Evolutionary conservation across 352 stramenopile species (phyloP).

Genomic region (Elongisporangium anandrum): DNA sequence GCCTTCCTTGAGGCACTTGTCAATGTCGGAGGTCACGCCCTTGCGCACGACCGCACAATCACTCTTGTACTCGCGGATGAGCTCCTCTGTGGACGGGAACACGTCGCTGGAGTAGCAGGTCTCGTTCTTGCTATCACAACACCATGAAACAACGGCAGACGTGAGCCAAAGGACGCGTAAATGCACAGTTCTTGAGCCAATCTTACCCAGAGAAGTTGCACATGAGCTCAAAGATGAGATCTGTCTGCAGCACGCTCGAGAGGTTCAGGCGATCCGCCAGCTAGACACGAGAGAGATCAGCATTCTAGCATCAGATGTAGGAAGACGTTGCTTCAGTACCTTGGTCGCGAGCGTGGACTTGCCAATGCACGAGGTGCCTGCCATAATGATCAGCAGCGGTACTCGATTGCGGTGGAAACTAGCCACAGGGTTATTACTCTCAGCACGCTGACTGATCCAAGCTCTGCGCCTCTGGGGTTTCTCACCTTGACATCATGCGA

Average conservation of each 20-base stretch:
- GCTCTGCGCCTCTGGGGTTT: not conserved
- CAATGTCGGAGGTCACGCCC: slow-evolving; percentile 80
- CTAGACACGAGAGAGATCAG: slow-evolving; percentile 18
- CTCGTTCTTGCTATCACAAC: slow-evolving; percentile 37
- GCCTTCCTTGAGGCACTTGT: slow-evolving; percentile 87
- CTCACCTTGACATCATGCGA: slow-evolving; percentile 85
- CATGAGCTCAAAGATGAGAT: slow-evolving; percentile 89
- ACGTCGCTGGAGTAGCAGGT: slow-evolving; percentile 58
- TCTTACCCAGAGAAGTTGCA: slow-evolving; percentile 85
- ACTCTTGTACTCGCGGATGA: slow-evolving; percentile 68
- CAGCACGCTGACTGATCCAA: not conserved
- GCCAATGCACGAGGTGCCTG: slow-evolving; percentile 75
- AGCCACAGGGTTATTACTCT: not conserved
- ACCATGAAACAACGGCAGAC: too few relatives aligned
- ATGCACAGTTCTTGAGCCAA: not conserved
- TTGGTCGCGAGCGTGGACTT: slow-evolving; percentile 89
- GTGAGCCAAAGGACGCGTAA: not conserved
- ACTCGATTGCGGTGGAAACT: slow-evolving; percentile 85
- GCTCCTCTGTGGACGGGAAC: slow-evolving; percentile 54
- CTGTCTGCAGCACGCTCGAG: slow-evolving; percentile 82
- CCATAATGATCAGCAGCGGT: slow-evolving; percentile 80
- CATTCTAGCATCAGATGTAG: not conserved
- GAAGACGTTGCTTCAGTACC: slow-evolving; percentile 15
- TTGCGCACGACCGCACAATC: slow-evolving; percentile 80
- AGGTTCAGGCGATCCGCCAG: slow-evolving; percentile 83